A percentile compares a stretch with the other conserved stretches of the same genome.
Evolutionary conservation across 2,329 filamentous ascomycete species (phyloP).

Genomic region (Epichloe scottii): DNA sequence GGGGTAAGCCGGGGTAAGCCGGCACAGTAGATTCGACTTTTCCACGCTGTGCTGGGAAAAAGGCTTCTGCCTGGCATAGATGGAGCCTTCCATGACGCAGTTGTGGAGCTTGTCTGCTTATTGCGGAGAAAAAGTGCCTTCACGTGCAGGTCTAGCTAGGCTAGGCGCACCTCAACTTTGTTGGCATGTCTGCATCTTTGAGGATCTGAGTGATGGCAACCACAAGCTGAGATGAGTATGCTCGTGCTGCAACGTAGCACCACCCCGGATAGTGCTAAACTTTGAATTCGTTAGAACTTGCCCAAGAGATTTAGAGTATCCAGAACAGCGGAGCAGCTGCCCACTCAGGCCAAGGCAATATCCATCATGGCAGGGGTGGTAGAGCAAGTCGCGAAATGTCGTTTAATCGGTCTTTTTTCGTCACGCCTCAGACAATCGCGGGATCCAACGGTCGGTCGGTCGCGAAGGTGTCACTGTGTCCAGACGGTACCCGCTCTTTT

Average conservation of each 20-base stretch:
- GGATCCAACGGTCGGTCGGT: background rate
- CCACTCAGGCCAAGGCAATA: no score
- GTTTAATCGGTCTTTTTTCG: background rate
- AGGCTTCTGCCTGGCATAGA: background rate
- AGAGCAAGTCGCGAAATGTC: background rate
- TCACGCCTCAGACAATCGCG: background rate
- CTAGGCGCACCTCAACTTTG: background rate
- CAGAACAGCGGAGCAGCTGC: no score
- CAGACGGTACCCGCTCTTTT: background rate
- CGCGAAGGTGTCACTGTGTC: background rate
- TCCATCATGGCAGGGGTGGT: background rate
- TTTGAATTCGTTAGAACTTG: background rate
- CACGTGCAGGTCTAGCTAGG: background rate
- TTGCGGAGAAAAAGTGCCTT: no score
- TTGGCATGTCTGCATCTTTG: no score
- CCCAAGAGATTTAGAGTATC: no score
- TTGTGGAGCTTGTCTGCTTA: background rate
- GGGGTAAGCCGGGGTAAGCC: no score
- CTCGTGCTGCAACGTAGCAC: no score
- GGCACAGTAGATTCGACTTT: background rate
- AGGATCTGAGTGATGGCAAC: no score
- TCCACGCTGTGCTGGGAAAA: background rate
- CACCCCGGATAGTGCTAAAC: background rate
- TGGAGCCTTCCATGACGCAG: constrained; percentile 1
- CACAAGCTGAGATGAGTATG: no score